Evolutionary conservation across 1,139 yeast genomes (phyloP), one percentile per base, ranked within the genome.

Genomic region (Lodderomyces orthopsilosis): DNA sequence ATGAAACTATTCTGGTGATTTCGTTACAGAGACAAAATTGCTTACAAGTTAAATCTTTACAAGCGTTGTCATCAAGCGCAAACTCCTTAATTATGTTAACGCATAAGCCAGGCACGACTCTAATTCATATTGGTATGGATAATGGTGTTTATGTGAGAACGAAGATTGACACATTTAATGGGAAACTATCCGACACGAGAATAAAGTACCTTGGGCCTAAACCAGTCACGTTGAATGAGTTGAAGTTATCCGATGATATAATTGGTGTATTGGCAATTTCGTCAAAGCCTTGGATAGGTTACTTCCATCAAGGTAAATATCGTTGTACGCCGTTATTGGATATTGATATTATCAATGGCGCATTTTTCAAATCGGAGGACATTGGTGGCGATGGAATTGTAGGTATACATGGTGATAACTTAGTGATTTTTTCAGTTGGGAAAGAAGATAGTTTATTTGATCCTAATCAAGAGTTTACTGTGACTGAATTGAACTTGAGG

Each of bases 101-200:
- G 7, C 28, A 30, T 2, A 48, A 48, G 24, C 43, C 44, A 14
- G 9, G 35, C 2, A 49, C 42, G 4, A 48, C 49, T 44, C 48
- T 49, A 15, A 74, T 87, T 6, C 95, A 90, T 61, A 77, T 89
- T 41, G 98, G 98, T 1, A 72, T 91, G 71, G 76, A 70, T 21
- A 88, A 82, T 59, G 98, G 98, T 27, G 79, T 90, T 1, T 88
- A 85, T 62, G 82, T 84, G 2, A 69, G 83, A 24, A 78, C 89
- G 1, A 66, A 67, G 6, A 55, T 89, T 26, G 88, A 85, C 53
- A 60, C 63, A 1, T 57, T 69, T 2, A 70, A 83, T 2, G 97
- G 96, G 1, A 76, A 77, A 40, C 63, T 91, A 12, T 68, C 79
- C 1, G 85, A 84, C 49, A 79, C 91, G 0, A 70, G 87, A 51